A percentile compares a stretch with the other conserved stretches of the same genome.
Evolutionary conservation across 1,139 yeast genomes (phyloP).

Genomic region (Suhomyces anneliseae): DNA sequence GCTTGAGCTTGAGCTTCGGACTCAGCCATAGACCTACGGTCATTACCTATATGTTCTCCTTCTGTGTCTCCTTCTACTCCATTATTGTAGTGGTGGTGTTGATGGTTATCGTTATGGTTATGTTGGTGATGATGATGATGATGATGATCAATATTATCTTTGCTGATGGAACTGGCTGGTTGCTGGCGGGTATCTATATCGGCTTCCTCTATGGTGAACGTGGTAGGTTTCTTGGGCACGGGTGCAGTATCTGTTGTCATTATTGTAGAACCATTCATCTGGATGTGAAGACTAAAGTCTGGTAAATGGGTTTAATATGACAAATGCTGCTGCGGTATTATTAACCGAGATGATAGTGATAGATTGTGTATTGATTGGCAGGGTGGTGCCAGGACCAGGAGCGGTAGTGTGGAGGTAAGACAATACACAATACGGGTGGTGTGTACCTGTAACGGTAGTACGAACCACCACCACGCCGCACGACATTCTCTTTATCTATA

Average conservation of each 20-base stretch:
- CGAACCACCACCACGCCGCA: background rate
- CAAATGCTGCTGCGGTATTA: too few species aligned
- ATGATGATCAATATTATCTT: too few species aligned
- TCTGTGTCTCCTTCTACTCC: too few species aligned
- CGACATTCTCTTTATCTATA: background rate
- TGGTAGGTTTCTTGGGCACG: constrained; percentile 8
- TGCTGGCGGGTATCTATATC: background rate
- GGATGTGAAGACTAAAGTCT: too few species aligned
- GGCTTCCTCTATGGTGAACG: constrained; percentile 9
- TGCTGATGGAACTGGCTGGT: background rate
- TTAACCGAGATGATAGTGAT: background rate
- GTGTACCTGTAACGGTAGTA: too few species aligned
- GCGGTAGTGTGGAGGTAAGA: constrained; percentile 10
- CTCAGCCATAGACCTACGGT: too few species aligned
- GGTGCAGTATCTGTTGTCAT: constrained; percentile 1
- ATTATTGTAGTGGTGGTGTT: too few species aligned
- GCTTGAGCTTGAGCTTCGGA: background rate
- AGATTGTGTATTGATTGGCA: background rate
- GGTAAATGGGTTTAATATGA: too few species aligned
- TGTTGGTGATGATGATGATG: too few species aligned
- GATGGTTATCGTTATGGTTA: too few species aligned
- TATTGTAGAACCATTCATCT: constrained; percentile 4
- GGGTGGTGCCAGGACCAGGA: background rate
- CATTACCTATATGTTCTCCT: too few species aligned
- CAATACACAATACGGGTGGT: background rate